These are phyloP conservation scores for Rhypophila decipiens DNA, from an alignment of 495 filamentous ascomycete species.

Conservation along the genomic window DNA sequence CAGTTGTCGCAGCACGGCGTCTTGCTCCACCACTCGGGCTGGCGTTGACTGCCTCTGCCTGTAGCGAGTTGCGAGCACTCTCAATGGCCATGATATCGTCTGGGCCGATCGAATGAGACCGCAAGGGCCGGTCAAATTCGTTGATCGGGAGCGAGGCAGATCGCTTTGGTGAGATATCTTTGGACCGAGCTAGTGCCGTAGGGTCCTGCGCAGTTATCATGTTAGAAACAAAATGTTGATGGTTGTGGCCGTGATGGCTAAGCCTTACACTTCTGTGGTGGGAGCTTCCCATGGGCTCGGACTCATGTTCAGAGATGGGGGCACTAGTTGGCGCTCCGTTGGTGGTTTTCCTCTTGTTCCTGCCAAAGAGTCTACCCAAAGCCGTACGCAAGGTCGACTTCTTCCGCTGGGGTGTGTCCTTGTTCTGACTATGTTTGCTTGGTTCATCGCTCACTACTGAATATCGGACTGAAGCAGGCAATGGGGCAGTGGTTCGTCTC, in stretches of 20 bases:
- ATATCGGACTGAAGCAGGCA: constrained; percentile 29
- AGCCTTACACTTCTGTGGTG: constrained; percentile 44
- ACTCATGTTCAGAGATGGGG: constrained; percentile 14
- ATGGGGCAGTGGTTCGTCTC: constrained; percentile 29
- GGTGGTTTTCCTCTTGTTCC: constrained; percentile 38
- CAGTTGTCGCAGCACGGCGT: constrained; percentile 28
- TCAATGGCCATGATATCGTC: constrained; percentile 40
- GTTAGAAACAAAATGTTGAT: constrained; percentile 10
- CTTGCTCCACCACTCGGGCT: constrained; percentile 2
- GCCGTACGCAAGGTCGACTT: constrained; percentile 44
- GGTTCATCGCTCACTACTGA: constrained; percentile 32
- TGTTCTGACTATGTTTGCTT: constrained; percentile 25
- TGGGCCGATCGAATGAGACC: constrained; percentile 49
- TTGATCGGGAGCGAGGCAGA: constrained; percentile 48
- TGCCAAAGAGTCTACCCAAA: constrained; percentile 44
- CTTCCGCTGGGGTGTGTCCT: constrained; percentile 37
- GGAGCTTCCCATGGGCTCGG: constrained; percentile 9
- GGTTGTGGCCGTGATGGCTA: neutral
- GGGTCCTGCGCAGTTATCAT: constrained; percentile 32
- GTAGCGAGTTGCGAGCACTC: constrained; percentile 40
- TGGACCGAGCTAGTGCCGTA: constrained; percentile 26
- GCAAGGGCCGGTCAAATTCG: constrained; percentile 45
- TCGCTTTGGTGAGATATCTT: constrained; percentile 34
- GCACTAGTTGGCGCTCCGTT: constrained; percentile 13
- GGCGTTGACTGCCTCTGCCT: constrained; percentile 26